Evolutionary conservation across 495 filamentous ascomycete genomes (phyloP).

Genomic region (Neurospora sp.): DNA sequence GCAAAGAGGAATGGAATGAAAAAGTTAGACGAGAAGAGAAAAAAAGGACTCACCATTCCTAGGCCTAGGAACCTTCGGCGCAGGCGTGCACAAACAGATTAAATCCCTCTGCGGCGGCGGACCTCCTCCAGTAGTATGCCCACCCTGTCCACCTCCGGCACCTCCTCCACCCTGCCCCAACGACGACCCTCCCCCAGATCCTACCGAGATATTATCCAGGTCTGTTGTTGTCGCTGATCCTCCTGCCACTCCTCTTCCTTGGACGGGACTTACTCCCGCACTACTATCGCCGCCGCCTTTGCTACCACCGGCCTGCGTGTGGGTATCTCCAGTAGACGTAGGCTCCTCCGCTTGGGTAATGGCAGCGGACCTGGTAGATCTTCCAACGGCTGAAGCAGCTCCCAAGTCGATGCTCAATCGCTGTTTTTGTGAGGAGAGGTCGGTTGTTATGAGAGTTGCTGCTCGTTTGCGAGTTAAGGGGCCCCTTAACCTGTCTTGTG

Average conservation of each 20-base stretch:
- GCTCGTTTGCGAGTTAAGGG: slow-evolving; percentile 32
- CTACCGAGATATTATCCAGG: neutral
- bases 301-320: no score
- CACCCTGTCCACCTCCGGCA: neutral
- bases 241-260: no score
- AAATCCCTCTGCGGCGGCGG: slow-evolving; percentile 21
- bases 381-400: no score
- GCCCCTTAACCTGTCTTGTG: slow-evolving; percentile 1
- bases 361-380: no score
- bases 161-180: neutral
- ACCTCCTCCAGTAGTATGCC: neutral
- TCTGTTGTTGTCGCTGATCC: no score
- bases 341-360: no score
- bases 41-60: slow-evolving; percentile 76
- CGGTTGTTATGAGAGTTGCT: neutral
- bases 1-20: no score
- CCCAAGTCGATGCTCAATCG: neutral
- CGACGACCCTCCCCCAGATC: neutral
- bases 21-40: neutral
- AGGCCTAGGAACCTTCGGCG: slow-evolving; percentile 86
- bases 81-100: slow-evolving; percentile 86
- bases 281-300: no score
- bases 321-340: no score
- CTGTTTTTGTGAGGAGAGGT: neutral
- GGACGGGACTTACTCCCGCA: no score